phyloP scores from a whole-genome alignment of 78 protist species.

The Goniomonas avonlea region DNA sequence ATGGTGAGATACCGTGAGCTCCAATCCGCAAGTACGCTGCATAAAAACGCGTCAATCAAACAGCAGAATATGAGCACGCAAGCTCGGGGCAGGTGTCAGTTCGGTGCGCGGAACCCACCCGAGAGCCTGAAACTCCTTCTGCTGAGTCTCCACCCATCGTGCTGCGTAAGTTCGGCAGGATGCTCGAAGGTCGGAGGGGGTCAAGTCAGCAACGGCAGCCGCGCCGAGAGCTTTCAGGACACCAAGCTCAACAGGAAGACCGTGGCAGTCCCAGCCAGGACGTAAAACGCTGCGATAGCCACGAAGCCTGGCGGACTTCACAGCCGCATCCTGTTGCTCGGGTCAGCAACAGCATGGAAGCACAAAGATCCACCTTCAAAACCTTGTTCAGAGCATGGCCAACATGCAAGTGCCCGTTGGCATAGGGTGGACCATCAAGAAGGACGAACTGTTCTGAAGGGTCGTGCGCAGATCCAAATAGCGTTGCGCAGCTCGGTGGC shows the following conservation, averaged over 20 bases:
- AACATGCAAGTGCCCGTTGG: conserved; percentile 79
- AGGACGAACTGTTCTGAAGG: too few relatives aligned
- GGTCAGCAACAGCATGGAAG: too few relatives aligned
- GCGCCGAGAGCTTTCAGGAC: too few relatives aligned
- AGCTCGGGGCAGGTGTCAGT: too few relatives aligned
- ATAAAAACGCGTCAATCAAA: too few relatives aligned
- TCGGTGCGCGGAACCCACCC: too few relatives aligned
- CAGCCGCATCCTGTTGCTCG: conserved; percentile 54
- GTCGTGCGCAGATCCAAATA: too few relatives aligned
- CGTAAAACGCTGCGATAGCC: too few relatives aligned
- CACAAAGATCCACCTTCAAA: too few relatives aligned
- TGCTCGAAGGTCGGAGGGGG: conserved; percentile 24
- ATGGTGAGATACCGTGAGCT: conserved; percentile 31
- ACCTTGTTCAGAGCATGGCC: conserved; percentile 43
- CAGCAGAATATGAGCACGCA: too few relatives aligned
- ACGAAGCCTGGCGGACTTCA: conserved; percentile 45
- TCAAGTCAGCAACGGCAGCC: too few relatives aligned
- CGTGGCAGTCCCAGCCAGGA: conserved; percentile 93
- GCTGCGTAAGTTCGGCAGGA: conserved; percentile 9
- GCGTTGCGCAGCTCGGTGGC: too few relatives aligned
- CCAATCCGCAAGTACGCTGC: conserved; percentile 30
- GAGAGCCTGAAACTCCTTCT: background rate
- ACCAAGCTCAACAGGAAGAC: conserved; percentile 87
- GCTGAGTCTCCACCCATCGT: conserved; percentile 19
- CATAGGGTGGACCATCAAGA: conserved; percentile 95